These are phyloP conservation scores for Volvox africanus DNA, from an alignment of 139 green algal species.

Conservation along the genomic window DNA sequence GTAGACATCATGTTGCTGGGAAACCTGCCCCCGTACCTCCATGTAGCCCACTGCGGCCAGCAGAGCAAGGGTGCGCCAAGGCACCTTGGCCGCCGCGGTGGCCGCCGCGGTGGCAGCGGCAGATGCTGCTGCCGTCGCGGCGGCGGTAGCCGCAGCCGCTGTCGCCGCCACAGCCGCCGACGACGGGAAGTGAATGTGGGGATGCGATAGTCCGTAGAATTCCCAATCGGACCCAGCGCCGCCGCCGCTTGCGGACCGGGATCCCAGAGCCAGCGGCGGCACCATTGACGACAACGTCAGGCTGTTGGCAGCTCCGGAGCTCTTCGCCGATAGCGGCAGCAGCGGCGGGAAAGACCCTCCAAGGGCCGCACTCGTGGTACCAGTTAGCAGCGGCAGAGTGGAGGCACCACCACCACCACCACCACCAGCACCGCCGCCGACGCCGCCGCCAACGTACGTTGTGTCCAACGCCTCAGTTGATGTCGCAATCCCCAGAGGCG, in stretches of 20 bases:
- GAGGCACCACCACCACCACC: not conserved
- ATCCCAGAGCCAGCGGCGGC: not conserved
- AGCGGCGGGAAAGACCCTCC: not conserved
- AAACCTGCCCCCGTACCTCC: not conserved
- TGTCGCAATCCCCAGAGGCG: not conserved
- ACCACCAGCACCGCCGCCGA: not conserved
- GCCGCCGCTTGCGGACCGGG: not conserved
- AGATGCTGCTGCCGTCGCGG: not conserved
- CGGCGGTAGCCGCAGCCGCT: not conserved
- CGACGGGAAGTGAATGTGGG: constrained; percentile 11
- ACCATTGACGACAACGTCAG: not conserved
- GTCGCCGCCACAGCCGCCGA: constrained; percentile 10
- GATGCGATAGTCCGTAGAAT: not conserved
- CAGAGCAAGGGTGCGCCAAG: constrained; percentile 39
- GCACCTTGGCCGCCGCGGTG: not conserved
- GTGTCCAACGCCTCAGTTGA: not conserved
- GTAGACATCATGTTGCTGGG: too few species aligned
- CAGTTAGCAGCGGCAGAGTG: not conserved
- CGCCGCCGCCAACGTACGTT: not conserved
- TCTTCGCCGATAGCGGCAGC: not conserved
- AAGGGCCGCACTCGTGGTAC: not conserved
- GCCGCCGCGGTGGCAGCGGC: constrained; percentile 24
- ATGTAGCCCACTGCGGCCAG: constrained; percentile 41
- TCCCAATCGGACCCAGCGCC: not conserved
- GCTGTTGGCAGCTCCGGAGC: not conserved